Evolutionary conservation across 148 eudicot species (phyloP), one percentile per base, ranked within the genome.

Genomic region (Diospyros lotus): DNA sequence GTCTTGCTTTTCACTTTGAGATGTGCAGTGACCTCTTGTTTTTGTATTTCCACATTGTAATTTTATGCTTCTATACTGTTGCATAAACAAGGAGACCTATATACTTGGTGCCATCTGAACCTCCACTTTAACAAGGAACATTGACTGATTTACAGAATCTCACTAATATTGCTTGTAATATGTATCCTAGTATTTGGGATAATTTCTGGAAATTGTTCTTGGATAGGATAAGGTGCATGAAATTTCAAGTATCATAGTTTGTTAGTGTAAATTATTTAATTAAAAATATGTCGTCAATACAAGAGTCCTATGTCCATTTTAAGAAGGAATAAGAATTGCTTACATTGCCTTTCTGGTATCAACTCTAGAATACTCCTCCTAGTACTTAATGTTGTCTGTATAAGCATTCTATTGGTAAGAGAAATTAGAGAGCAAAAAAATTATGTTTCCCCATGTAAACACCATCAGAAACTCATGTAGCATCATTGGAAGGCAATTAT

Each of bases 311-410:
- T 41, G 68, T 18, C 14, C 48, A 7, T 42, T 64, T 64, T 64
- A 43, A 64, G n/a, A 42, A 64, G 46, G 45, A 64, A 64, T 17
- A 64, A 40, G n/a, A 64, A 64, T 64, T 64, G 68, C 13, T 64
- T n/a, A 38, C 17, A 56, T 15, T 56, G 9, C 60, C 17, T 56
- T 4, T 11, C 3, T 61, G 9, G 65, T 39, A 61, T 18, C 38
- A 42, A 61, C 7, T n/a, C 39, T 8, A 8, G 52, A 61, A 61
- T 61, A 61, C 41, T 61, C 18, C 17, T 59, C 63, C 63, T 8
- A 59, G 7, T 38, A 15, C 18, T 38, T 15, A 42, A 0, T 56
- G 9, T 56, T 13, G 60, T 8, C 38, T 28, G 10, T 61, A 11
- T 9, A 38, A 61, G 38, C 64, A 2, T 56, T 4, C 3, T 61